Conservation (phyloP, 116 monocot species). For the Papilionanthe hybrid region DNA sequence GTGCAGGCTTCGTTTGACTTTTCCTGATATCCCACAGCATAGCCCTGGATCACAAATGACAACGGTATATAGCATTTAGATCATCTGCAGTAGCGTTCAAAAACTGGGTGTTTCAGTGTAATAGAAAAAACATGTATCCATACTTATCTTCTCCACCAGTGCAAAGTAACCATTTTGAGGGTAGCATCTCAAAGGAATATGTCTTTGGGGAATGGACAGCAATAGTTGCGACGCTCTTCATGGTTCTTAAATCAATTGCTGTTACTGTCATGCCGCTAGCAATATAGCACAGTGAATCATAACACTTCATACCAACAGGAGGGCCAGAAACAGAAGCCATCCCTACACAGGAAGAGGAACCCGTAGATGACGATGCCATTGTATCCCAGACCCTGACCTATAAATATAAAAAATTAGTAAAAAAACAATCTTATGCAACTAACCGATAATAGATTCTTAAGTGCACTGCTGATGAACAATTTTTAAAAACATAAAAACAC, state of each 20-base stretch:
- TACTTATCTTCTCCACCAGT: constrained; percentile 70
- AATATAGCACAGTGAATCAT: constrained; percentile 60
- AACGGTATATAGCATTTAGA: neutral
- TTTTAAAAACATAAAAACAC: too few species aligned
- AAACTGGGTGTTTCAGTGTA: neutral
- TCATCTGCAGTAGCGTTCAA: neutral
- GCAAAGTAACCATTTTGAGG: constrained; percentile 60
- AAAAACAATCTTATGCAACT: neutral
- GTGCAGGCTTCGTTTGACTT: constrained; percentile 19
- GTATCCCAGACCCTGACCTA: constrained; percentile 81
- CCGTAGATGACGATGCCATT: constrained; percentile 27
- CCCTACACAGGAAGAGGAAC: constrained; percentile 79
- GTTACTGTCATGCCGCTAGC: constrained; percentile 59
- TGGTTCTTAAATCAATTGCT: constrained; percentile 67
- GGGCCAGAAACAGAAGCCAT: constrained; percentile 39
- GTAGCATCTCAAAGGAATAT: constrained; percentile 55
- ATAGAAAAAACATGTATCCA: neutral
- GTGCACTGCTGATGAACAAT: too few species aligned
- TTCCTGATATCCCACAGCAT: constrained; percentile 76
- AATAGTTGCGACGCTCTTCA: constrained; percentile 42
- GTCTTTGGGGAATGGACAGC: constrained; percentile 35
- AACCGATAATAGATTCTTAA: too few species aligned
- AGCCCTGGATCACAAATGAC: constrained; percentile 33
- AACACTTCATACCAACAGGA: constrained; percentile 63
- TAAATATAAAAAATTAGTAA: constrained; percentile 1